Evolutionary conservation across 2,329 filamentous ascomycete genomes (phyloP), one percentile per base, ranked within the genome.

Genomic region (Alternaria dauci): DNA sequence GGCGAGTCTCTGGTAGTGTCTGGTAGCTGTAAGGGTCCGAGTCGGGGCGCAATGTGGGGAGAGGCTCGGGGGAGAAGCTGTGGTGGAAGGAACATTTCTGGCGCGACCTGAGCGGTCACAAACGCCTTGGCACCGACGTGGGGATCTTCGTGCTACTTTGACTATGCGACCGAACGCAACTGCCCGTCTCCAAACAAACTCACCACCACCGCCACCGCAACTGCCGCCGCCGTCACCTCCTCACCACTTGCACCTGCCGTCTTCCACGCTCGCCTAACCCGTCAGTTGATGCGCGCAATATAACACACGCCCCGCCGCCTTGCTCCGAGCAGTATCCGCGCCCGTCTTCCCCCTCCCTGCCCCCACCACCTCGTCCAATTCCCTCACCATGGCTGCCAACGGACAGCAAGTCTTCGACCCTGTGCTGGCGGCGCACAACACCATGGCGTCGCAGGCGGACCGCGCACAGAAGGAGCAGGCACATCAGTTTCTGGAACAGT

Each of bases 401-500:
- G 83, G 84, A 67, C 86, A 88, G 79, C 88, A 91, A 81, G 87
- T 87, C 79, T 96, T 95, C 81, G 87, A 88, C 81, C 91, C 92
- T 65, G 92, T 99, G 71, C 85, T 98, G 72, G 89, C 91, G 70
- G 95, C 94, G 65, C 89, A 98, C 81, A 87, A 89, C 76, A 95
- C 94, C 66, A 97, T 99, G 94, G 90, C 88, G 76, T 86, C 93
- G 77, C 91, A 90, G 81, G 91, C 89, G 69, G 89, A 94, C 76
- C 87, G 91, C 74, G 86, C 90, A 68, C 88, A 91, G 76, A 98
- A 98, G 84, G 90, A 91, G 78, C 91, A 93, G 79, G 94, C 93
- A 61, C 94, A 97, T 77, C 89, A 94, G 77, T 99, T 90, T 78
- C 85, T 99, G 62, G 92, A 96, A 81, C 89, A 88, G 71, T 99